These are phyloP conservation scores for Leccinum fibrillosum DNA, from an alignment of 768 basidiomycete genomes.

Conservation along the genomic window DNA sequence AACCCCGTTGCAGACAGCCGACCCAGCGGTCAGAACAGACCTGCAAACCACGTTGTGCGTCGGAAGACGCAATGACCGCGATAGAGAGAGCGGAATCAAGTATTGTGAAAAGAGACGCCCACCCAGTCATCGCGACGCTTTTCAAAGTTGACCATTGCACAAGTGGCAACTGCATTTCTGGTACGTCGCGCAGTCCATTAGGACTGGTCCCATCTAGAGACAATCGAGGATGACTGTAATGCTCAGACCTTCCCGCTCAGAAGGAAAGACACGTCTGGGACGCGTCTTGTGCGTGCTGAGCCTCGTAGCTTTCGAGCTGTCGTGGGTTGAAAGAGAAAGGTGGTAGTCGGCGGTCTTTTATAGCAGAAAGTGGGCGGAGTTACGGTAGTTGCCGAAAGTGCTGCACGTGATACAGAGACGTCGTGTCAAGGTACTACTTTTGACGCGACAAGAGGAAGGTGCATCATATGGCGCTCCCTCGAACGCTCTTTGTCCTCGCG, in stretches of 20 bases:
- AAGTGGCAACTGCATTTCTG: constrained; percentile 26
- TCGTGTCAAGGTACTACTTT: constrained; percentile 10
- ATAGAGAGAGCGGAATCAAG: constrained; percentile 16
- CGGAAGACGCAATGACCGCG: constrained; percentile 16
- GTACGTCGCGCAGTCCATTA: constrained; percentile 27
- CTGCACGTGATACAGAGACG: constrained; percentile 20
- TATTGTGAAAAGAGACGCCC: constrained; percentile 4
- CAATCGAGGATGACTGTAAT: constrained; percentile 27
- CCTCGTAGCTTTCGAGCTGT: constrained; percentile 31
- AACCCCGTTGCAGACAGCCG: constrained; percentile 1
- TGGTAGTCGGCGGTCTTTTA: constrained; percentile 1
- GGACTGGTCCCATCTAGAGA: constrained; percentile 28
- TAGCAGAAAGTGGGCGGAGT: constrained; percentile 15
- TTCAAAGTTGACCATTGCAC: constrained; percentile 23
- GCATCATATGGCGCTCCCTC: constrained; percentile 6
- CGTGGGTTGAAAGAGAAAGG: background rate
- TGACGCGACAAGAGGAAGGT: constrained; percentile 3
- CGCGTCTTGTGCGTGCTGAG: constrained; percentile 27
- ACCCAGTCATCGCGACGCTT: constrained; percentile 29
- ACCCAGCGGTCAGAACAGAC: fast-evolving
- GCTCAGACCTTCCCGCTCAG: constrained; percentile 36
- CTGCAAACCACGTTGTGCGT: constrained; percentile 7
- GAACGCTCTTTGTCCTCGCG: constrained; percentile 15
- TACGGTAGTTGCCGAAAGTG: constrained; percentile 11
- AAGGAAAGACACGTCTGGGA: constrained; percentile 17